Conservation (phyloP, 1,284 basidiomycete genomes). For the Malassezia arunalokei region DNA sequence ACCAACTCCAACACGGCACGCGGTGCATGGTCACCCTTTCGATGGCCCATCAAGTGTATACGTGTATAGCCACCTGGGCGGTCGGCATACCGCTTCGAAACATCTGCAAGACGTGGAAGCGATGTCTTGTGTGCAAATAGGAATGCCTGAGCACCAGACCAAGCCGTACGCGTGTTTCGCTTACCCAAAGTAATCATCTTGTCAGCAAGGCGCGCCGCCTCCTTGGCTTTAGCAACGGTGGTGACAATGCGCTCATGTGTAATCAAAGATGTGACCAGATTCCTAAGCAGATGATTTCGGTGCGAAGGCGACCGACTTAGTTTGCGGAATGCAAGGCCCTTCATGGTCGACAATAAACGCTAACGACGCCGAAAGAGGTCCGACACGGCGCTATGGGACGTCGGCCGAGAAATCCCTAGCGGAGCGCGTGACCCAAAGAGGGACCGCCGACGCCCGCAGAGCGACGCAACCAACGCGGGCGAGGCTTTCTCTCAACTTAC, state of each 20-base stretch:
- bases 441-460: no score
- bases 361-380: neutral
- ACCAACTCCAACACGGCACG: conserved; percentile 84
- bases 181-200: conserved; percentile 56
- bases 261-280: conserved; percentile 84
- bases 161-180: conserved; percentile 21
- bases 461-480: no score
- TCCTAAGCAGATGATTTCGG: conserved; percentile 45
- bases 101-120: conserved; percentile 66
- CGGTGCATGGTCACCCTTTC: conserved; percentile 84
- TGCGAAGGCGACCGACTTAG: conserved; percentile 27
- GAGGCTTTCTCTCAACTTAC: no score
- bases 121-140: conserved; percentile 46
- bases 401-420: no score
- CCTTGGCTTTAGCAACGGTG: conserved; percentile 87
- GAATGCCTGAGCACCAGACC: conserved; percentile 28
- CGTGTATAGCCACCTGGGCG: conserved; percentile 91
- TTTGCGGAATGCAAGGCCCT: conserved; percentile 43
- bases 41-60: conserved; percentile 75
- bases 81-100: conserved; percentile 67
- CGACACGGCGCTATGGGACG: no score
- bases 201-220: conserved; percentile 79
- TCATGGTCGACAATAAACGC: conserved; percentile 22
- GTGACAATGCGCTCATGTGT: conserved; percentile 94
- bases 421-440: no score